phyloP scores from a whole-genome alignment of 129 eudicot genomes.

The Rutidosis leptorrhynchoides region DNA sequence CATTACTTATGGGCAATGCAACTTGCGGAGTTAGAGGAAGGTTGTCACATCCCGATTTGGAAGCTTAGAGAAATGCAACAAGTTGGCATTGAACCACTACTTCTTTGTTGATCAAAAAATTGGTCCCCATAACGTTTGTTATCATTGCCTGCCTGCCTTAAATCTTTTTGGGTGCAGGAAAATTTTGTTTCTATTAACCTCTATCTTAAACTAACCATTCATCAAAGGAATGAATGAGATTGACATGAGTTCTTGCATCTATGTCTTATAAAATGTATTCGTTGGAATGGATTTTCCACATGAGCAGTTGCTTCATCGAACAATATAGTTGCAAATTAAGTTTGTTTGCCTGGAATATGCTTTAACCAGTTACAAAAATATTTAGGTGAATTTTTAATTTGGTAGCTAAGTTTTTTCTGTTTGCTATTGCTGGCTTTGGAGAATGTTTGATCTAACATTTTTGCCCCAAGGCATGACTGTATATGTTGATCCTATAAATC shows the following conservation, averaged over 20 bases:
- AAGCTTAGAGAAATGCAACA: constrained; percentile 93
- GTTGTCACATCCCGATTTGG: constrained; percentile 60
- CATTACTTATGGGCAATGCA: constrained; percentile 95
- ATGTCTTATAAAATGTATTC: constrained; percentile 9
- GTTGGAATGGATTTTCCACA: constrained; percentile 21
- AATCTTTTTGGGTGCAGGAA: constrained; percentile 22
- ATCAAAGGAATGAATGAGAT: constrained; percentile 27
- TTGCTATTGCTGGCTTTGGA: not conserved
- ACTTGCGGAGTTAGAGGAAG: constrained; percentile 58
- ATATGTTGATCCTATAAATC: not conserved
- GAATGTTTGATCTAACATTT: not conserved
- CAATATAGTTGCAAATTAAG: constrained; percentile 25
- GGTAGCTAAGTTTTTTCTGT: not conserved
- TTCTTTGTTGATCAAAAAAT: constrained; percentile 35
- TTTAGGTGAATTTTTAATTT: not conserved
- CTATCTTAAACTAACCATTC: constrained; percentile 17
- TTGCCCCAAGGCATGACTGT: not conserved
- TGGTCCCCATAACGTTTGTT: not conserved
- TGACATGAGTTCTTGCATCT: constrained; percentile 18
- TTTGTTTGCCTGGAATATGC: constrained; percentile 5
- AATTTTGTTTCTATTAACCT: constrained; percentile 23
- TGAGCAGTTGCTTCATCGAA: constrained; percentile 14
- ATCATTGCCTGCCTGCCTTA: constrained; percentile 7
- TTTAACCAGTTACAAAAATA: not conserved
- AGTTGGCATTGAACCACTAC: constrained; percentile 76